Percentiles rank a stretch among this genome's conserved stretches.
Conservation (phyloP, 768 basidiomycete species). For the Mycena rosella region DNA sequence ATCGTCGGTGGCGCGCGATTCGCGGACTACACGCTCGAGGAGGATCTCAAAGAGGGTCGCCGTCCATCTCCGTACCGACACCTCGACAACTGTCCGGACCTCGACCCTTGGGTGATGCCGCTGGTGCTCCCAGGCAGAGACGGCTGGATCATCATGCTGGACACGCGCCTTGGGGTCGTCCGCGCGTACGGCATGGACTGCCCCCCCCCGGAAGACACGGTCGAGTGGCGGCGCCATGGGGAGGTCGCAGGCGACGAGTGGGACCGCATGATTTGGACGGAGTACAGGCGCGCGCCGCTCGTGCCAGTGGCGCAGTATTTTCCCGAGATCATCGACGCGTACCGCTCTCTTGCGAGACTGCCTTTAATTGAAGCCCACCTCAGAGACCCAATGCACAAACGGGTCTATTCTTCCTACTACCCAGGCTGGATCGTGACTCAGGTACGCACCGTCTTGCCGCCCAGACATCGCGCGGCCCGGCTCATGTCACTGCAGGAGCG, state of each 20-base stretch:
- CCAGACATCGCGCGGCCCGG: neutral
- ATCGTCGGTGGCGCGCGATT: constrained; percentile 8
- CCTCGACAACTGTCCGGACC: constrained; percentile 10
- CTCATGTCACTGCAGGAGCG: neutral
- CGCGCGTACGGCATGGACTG: constrained; percentile 16
- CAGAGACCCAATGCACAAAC: constrained; percentile 8
- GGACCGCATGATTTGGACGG: neutral
- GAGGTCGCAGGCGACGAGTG: neutral
- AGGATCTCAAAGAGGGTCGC: constrained; percentile 19
- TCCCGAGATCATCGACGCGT: constrained; percentile 24
- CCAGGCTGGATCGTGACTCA: neutral
- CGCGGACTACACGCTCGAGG: constrained; percentile 20
- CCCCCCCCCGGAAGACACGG: neutral
- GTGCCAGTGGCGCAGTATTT: constrained; percentile 25
- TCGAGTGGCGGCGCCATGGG: constrained; percentile 24
- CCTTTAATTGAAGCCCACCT: neutral
- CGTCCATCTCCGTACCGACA: constrained; percentile 19
- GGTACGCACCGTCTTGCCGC: neutral
- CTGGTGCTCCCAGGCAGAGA: constrained; percentile 9
- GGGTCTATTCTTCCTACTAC: neutral
- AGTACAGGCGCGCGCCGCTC: constrained; percentile 22
- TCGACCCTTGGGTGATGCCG: constrained; percentile 33
- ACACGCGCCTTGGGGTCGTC: constrained; percentile 18
- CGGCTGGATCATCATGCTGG: constrained; percentile 30
- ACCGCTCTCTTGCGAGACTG: constrained; percentile 25